phyloP scores from a whole-genome alignment of 805 yeast species.

The Pichia cabralensis region DNA sequence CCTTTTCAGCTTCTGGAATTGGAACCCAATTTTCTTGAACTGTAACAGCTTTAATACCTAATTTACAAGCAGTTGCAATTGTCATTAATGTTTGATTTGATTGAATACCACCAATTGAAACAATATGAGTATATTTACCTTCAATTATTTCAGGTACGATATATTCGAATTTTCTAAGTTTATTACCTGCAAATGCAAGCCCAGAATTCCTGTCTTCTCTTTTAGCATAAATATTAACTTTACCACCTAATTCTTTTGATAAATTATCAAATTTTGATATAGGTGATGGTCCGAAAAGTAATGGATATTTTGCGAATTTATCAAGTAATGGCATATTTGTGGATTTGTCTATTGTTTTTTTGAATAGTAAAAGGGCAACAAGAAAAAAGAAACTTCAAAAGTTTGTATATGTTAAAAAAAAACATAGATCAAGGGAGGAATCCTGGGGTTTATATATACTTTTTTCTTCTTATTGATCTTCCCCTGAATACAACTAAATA shows the following conservation, averaged over 20 bases:
- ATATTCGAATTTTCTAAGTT: conserved; percentile 26
- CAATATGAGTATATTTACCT: conserved; percentile 27
- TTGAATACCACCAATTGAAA: conserved; percentile 28
- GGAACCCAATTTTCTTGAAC: conserved; percentile 30
- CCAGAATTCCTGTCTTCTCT: conserved; percentile 29
- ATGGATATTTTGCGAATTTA: conserved; percentile 19
- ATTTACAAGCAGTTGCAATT: conserved; percentile 28
- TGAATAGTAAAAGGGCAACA: background rate
- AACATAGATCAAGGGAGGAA: too few relatives aligned
- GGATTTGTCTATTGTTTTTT: background rate
- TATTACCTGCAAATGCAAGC: conserved; percentile 28
- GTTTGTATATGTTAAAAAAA: too few relatives aligned
- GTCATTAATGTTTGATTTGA: conserved; percentile 29
- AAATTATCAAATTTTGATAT: conserved; percentile 24
- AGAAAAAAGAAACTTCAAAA: background rate
- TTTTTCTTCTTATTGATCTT: too few relatives aligned
- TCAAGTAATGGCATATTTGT: conserved; percentile 13
- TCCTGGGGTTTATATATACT: too few relatives aligned
- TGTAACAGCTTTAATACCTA: conserved; percentile 27
- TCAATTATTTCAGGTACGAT: conserved; percentile 26
- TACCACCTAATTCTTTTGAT: conserved; percentile 22
- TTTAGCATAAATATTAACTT: conserved; percentile 26
- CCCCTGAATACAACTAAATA: too few relatives aligned
- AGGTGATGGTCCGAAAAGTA: conserved; percentile 28
- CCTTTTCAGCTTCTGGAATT: conserved; percentile 23